Conservation (phyloP, 441 rosid genomes). For the Populus tomentosa region DNA sequence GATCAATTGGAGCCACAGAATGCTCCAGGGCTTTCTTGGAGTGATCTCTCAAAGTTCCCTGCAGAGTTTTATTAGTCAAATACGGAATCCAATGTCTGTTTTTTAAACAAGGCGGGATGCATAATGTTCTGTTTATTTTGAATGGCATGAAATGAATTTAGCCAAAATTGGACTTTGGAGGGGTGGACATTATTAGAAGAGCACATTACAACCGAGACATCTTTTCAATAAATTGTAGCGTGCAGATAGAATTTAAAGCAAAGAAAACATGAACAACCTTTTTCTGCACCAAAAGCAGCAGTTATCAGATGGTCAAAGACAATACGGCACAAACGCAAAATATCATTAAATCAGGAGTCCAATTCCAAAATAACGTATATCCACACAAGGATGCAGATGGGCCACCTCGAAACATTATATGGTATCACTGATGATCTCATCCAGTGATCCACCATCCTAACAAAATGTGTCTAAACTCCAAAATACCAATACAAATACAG, state of each 20-base stretch:
- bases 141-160: background rate
- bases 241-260: background rate
- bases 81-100: background rate
- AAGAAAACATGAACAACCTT: background rate
- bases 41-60: slow-evolving; percentile 71
- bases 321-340: background rate
- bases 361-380: background rate
- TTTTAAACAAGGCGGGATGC: background rate
- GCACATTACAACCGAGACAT: background rate
- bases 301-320: background rate
- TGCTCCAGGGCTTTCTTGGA: slow-evolving; percentile 49
- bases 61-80: slow-evolving; percentile 18
- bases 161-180: background rate
- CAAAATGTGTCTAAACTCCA: background rate
- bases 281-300: background rate
- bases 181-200: background rate
- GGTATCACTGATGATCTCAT: background rate
- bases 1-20: slow-evolving; percentile 37
- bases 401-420: background rate
- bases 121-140: background rate
- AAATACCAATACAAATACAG: background rate
- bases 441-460: background rate
- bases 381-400: background rate
- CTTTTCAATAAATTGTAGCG: background rate
- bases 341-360: background rate